Base-by-base conservation (phyloP, 495 filamentous ascomycete genomes). In the Achaetomiella virescens region DNA sequence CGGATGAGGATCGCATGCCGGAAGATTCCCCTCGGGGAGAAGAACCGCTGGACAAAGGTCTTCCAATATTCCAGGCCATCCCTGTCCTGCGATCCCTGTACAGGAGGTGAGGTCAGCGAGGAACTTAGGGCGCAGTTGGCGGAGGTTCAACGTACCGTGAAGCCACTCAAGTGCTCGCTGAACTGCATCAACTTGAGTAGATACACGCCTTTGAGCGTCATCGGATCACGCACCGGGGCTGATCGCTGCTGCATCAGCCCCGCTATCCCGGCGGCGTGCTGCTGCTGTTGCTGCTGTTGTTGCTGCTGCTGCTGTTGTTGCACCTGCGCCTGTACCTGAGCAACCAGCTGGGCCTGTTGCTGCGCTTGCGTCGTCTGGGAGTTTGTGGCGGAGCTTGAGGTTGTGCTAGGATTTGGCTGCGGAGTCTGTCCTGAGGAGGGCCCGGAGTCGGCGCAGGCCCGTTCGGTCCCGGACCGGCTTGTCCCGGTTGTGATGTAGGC, bases 61-160 rank as follows among this genome's bases (percentile, higher is more conserved):
- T 85, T 76, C 90, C 91, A 96, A 53, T 86, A 86, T 2, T 64
- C 35, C 3, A 91, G 64, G 62, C 87, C 84, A 31, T 83, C 82
- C 36, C 77, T 71, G 61, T 79, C 74, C 37, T 79, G 81, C 14
- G 73, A 70, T 33, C 72, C 78, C 80, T 88, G 67, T 29, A 45
- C 33, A 29, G 10, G 8, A 20, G 18, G 40, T 44, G 6, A 52
- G 42, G 45, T 68, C 24, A 69, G 60, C 22, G n/a, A 25, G 24
- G 41, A 36, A 9, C 12, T 9, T 2, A 22, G 27, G 22, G 14
- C 37, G 17, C n/a, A 15, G 24, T 12, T 21, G 18, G 44, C 35
- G 36, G 2, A 20, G 33, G n/a, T 3, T 9, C 12, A 21, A 75
- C 81, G 69, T 70, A 86, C 80, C 29, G 72, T 69, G 63, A 86